Evolutionary conservation across 2,329 filamentous ascomycete genomes (phyloP).

Genomic region (Leptoxyphium fumago): DNA sequence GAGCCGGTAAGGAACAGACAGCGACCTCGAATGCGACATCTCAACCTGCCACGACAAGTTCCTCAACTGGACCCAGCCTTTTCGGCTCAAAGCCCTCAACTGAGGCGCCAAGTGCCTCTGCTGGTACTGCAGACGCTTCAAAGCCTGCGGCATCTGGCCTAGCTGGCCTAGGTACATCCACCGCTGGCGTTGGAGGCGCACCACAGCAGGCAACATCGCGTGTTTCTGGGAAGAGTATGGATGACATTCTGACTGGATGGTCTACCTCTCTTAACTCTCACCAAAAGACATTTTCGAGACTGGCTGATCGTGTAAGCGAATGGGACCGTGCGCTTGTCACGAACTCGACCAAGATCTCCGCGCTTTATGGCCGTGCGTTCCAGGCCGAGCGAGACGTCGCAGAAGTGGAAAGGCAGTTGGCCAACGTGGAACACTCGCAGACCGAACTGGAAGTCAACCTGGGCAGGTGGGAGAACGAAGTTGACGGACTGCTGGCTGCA

Average conservation of each 20-base stretch:
- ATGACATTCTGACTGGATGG: constrained; percentile 96
- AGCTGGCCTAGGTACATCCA: constrained; percentile 1
- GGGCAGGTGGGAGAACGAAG: constrained; percentile 79
- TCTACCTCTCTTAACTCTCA: constrained; percentile 90
- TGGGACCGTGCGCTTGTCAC: constrained; percentile 91
- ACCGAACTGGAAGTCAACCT: constrained; percentile 79
- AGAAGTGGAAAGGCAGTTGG: constrained; percentile 85
- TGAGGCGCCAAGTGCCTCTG: neutral
- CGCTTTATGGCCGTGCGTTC: constrained; percentile 79
- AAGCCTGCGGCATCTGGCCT: neutral
- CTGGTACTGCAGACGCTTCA: neutral
- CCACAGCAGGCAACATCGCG: constrained; percentile 48
- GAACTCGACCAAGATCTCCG: constrained; percentile 89
- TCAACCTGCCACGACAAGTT: neutral
- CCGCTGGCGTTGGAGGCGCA: neutral
- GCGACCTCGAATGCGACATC: neutral
- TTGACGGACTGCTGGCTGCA: constrained; percentile 77
- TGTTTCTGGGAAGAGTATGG: constrained; percentile 97
- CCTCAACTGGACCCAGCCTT: neutral
- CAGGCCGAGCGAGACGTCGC: constrained; percentile 86
- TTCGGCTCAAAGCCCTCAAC: neutral
- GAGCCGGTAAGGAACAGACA: neutral
- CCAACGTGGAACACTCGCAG: constrained; percentile 81
- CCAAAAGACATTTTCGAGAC: constrained; percentile 87
- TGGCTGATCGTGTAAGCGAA: constrained; percentile 69